Base-by-base conservation (phyloP, 768 basidiomycete genomes). In the Russula olivacea region DNA sequence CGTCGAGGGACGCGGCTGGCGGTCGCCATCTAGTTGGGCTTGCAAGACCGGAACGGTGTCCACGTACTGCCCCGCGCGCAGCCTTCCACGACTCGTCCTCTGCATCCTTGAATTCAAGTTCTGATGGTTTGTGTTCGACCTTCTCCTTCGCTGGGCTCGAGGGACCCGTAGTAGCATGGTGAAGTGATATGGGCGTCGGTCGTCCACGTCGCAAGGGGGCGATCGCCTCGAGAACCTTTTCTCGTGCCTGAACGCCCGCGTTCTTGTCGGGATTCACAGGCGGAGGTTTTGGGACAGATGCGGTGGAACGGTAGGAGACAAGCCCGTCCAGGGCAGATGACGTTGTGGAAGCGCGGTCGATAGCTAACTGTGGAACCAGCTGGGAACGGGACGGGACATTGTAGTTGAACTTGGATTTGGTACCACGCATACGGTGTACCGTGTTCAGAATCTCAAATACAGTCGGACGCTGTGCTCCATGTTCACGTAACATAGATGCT, bases 401-500 rank as follows among this genome's bases (percentile, higher is more conserved):
- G 69, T 97, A 97, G 43, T 83, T 76, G 69, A 88, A 89, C 43
- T 82, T 81, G 8, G 93, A 91, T 72, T 85, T 89, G 1, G 93
- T 93, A 12, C 94, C 93, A 23, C 95, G 87, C 69, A 97, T 81
- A 34, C 81, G 80, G 75, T 98, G 97, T 1, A 95, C 91, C 63
- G 83, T 82, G 51, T 81, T 77, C 49, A 98, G 85, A 15, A 96
- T 75, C 69, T 97, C 92, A 69, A 95, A 98, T 17, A 91, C 88
- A 15, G 84, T 83, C 11, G 96, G 97, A 17, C 97, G 82, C 67
- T 91, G 87, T 3, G 83, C 72, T 2, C 95, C 93, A 66, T 93
- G 88, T 71, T 98, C 97, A 55, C 88, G 86, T 28, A 99, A 82
- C 92, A 97, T 97, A 5, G 91, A 91, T 0, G 80, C 93, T 98